A percentile compares a stretch with the other conserved stretches of the same genome.
Conservation (phyloP, 495 filamentous ascomycete species). For the Aspergillus wentii region DNA sequence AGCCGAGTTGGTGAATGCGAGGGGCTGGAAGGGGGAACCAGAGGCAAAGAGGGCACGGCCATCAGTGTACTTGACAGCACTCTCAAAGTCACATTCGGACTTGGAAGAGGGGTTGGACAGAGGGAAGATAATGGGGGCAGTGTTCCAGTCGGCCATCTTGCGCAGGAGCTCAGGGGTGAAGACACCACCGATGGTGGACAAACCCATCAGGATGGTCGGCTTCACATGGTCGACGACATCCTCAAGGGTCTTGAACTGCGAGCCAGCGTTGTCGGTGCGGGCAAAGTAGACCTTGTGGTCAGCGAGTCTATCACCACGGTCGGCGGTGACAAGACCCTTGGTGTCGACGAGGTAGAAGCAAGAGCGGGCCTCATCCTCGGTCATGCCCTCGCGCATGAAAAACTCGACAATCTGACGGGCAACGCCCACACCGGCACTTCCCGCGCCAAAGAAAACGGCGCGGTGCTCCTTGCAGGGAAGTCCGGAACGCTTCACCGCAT, state of each 20-base stretch:
- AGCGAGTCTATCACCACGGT: conserved; percentile 89
- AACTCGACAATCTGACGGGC: conserved; percentile 95
- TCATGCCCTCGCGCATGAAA: conserved; percentile 88
- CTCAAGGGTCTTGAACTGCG: conserved; percentile 84
- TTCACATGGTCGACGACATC: conserved; percentile 91
- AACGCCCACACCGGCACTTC: conserved; percentile 92
- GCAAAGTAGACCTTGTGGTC: conserved; percentile 99
- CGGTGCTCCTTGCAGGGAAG: conserved; percentile 86
- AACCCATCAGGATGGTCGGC: conserved; percentile 89
- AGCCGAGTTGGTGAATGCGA: conserved; percentile 52
- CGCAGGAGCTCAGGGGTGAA: conserved; percentile 85
- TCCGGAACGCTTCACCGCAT: conserved; percentile 82
- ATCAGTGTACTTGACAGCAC: conserved; percentile 82
- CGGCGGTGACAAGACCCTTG: conserved; percentile 88
- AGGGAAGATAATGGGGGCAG: conserved; percentile 84
- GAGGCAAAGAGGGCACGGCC: conserved; percentile 90
- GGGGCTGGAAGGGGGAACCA: conserved; percentile 85
- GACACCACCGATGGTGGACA: conserved; percentile 89
- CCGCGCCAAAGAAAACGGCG: conserved; percentile 94
- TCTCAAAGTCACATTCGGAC: conserved; percentile 95
- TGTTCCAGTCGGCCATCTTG: conserved; percentile 78
- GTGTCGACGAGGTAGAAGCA: conserved; percentile 99
- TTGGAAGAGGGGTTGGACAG: conserved; percentile 92
- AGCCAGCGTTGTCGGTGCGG: conserved; percentile 83
- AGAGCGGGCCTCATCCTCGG: conserved; percentile 80